Base-by-base conservation (phyloP, 345 rosid species). In the Citrus mangshanensis region DNA sequence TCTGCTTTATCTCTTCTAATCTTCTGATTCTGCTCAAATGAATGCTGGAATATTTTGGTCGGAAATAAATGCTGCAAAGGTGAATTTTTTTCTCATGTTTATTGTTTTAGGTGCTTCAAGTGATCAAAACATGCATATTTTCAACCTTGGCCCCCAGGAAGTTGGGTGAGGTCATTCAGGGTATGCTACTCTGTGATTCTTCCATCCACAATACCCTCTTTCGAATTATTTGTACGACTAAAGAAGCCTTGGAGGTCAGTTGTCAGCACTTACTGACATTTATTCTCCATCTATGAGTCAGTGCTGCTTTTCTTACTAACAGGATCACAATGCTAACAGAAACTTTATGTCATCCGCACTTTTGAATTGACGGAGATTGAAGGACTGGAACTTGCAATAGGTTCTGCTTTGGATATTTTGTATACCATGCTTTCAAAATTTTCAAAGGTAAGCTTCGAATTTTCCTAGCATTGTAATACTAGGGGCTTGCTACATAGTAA, bases 191-290 rank as follows among this genome's bases (percentile, higher is more conserved):
- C 56, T 75, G 76, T 79, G 98, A 96, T 87, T 87, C 93, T 81
- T 94, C 99, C 73, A 92, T 96, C 81, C 95, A 89, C 78, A 85
- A 70, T 28, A 72, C 89, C 70, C 87, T 94, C 38, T 87, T 90
- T 68, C 94, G 95, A 75, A 87, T 93, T 80, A 81, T 89, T 77
- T 91, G 99, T 82, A 93, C 89, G 28, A 92, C 93, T 61, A 85
- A 88, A 19, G 89, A 87, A 81, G 83, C 89, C 74, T 86, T 96
- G 80, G 98, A 96, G 97, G 99, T 95, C 79, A 84, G 92, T 67
- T 54, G 32, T 72, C 28, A 75, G 49, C 75, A 65, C 42, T 30
- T 63, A 32, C 51, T 56, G 77, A 51, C 46, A 81, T 70, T 72
- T 35, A 30, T 72, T 63, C 42, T 28, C 37, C 56, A 60, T 32